Conservation (phyloP, 495 filamentous ascomycete genomes). For the Wilcoxina mikolae region DNA sequence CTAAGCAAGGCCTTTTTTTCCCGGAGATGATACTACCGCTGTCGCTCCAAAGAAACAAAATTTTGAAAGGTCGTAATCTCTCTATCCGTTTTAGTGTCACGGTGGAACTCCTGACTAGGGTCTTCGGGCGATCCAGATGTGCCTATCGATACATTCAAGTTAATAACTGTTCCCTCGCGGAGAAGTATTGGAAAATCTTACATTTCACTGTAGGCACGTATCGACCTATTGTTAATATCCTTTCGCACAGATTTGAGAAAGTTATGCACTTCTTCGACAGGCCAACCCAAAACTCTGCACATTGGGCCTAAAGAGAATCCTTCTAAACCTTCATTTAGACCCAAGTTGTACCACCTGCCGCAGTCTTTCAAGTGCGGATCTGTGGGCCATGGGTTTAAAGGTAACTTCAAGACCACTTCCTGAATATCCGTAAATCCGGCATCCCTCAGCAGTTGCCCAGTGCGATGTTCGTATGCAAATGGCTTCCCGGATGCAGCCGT, state of each 20-base stretch:
- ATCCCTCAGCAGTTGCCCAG: constrained; percentile 45
- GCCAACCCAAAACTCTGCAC: constrained; percentile 49
- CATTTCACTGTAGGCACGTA: constrained; percentile 62
- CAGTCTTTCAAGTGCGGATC: constrained; percentile 54
- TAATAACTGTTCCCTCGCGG: constrained; percentile 10
- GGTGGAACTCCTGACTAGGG: constrained; percentile 6
- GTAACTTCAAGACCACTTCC: constrained; percentile 55
- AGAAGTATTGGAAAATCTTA: constrained; percentile 34
- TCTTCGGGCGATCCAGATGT: constrained; percentile 37
- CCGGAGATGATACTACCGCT: not conserved
- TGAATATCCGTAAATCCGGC: constrained; percentile 76
- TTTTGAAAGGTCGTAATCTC: not conserved
- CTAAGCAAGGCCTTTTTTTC: not conserved
- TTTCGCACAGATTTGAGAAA: constrained; percentile 47
- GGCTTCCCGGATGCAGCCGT: constrained; percentile 50
- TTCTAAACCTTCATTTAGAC: constrained; percentile 55
- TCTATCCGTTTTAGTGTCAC: not conserved
- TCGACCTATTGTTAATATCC: constrained; percentile 54
- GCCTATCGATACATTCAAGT: constrained; percentile 31
- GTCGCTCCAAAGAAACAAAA: not conserved
- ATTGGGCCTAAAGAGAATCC: constrained; percentile 62
- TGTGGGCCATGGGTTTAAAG: constrained; percentile 64
- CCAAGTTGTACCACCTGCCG: constrained; percentile 76
- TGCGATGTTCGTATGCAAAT: constrained; percentile 49
- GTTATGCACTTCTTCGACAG: constrained; percentile 47